Base-by-base conservation (phyloP, 1,284 basidiomycete species). In the Heterobasidion occidentale region DNA sequence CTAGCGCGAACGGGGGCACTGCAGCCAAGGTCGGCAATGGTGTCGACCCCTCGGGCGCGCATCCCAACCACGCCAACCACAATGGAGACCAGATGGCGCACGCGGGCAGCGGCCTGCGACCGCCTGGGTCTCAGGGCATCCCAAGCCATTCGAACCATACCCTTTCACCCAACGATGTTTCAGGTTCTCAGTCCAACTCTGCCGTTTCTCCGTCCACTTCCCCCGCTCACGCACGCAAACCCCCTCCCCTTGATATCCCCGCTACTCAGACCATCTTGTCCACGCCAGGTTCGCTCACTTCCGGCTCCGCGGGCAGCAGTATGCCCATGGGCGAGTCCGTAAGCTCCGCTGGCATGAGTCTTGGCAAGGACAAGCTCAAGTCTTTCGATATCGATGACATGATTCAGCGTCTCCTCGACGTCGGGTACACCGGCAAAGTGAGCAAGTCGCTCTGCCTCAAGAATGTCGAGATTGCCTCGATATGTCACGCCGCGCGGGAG, bases 351-450 rank as follows among this genome's bases (percentile, higher is more conserved):
- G 70, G 74, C 54, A 80, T 77, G 53, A 74, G 75, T 55, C 77
- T 71, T 59, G 67, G 71, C 61, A 86, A 83, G 67, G 82, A 81
- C 50, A 81, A 77, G 67, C 70, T 77, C 62, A 79, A 82, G 70
- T 75, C 84, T 53, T 80, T 98, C 64, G 97, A 99, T 71, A 88
- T 99, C 59, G 97, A 99, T 74, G 96, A 98, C 71, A 98, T 99
- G 92, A 99, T 99, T 67, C 87, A 91, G 67, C 84, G 96, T 52
- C 80, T 99, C 54, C 79, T 99, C 63, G 96, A 99, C 65, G 94
- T 98, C 2, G 97, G 97, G 6, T 99, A 99, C 71, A 92, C 92
- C 15, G 94, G 94, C 70, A 99, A 99, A 80, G 90, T 98, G 65
- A 93, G 89, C 77, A 99, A 98, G 74, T 92, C 92, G 27, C 85